These are phyloP conservation scores for Sporopachydermia cereana DNA, from an alignment of 1,139 yeast species.

Conservation along the genomic window DNA sequence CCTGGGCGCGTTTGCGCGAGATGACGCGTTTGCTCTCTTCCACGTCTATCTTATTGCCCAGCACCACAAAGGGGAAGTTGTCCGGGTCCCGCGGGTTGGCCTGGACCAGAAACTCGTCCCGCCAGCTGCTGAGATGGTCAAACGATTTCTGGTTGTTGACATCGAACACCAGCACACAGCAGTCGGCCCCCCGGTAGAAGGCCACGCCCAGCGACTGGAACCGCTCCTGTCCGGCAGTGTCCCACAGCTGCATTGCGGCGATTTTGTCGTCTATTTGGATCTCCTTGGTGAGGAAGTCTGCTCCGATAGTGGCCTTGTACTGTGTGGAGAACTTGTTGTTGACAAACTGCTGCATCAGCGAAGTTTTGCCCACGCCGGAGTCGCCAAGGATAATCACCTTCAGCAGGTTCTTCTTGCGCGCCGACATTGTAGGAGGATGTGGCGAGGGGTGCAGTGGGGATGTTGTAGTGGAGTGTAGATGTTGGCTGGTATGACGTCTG, in stretches of 20 bases:
- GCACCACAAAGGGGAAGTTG: slow-evolving; percentile 86
- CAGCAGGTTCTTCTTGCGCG: slow-evolving; percentile 78
- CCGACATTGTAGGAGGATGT: slow-evolving; percentile 45
- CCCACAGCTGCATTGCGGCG: slow-evolving; percentile 83
- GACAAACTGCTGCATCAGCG: slow-evolving; percentile 91
- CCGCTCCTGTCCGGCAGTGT: slow-evolving; percentile 81
- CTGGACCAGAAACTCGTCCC: slow-evolving; percentile 89
- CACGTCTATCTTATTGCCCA: slow-evolving; percentile 91
- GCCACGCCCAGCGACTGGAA: slow-evolving; percentile 95
- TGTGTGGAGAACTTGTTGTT: slow-evolving; percentile 92
- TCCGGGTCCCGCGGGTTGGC: slow-evolving; percentile 91
- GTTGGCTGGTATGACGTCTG: too few relatives aligned
- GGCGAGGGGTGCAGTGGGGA: too few relatives aligned
- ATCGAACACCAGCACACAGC: slow-evolving; percentile 92
- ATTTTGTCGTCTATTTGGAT: slow-evolving; percentile 70
- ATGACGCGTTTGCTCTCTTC: slow-evolving; percentile 85
- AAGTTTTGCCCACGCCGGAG: slow-evolving; percentile 96
- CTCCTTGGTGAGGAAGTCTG: slow-evolving; percentile 91
- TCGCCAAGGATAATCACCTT: slow-evolving; percentile 94
- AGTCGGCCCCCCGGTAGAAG: slow-evolving; percentile 95
- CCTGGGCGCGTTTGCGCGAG: slow-evolving; percentile 72
- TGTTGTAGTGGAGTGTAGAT: too few relatives aligned
- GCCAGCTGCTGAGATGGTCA: slow-evolving; percentile 84
- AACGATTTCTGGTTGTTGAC: slow-evolving; percentile 89
- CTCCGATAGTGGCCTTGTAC: slow-evolving; percentile 96